Conservation (phyloP, 345 rosid species). For the Adansonia digitata region DNA sequence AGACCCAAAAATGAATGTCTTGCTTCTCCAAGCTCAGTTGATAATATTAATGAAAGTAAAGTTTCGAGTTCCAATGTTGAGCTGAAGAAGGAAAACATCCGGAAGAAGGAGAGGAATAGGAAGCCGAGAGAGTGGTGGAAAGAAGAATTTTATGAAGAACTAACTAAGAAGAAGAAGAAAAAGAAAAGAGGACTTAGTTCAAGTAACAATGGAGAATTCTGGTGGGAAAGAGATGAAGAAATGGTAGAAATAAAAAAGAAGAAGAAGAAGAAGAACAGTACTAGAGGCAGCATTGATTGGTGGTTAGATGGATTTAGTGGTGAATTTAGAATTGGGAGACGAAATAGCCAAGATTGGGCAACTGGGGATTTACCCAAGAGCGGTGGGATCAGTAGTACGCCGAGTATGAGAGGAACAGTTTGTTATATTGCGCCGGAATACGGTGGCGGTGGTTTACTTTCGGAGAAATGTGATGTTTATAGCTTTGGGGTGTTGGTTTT, state of each 20-base stretch:
- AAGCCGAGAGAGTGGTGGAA: slow-evolving; percentile 88
- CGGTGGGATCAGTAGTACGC: slow-evolving; percentile 74
- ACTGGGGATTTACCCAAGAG: slow-evolving; percentile 60
- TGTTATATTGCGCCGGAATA: slow-evolving; percentile 82
- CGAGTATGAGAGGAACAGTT: slow-evolving; percentile 84
- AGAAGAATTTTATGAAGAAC: slow-evolving; percentile 75
- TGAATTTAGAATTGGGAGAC: slow-evolving; percentile 37
- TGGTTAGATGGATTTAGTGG: slow-evolving; percentile 71
- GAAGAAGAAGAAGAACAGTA: slow-evolving; percentile 42
- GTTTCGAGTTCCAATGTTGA: slow-evolving; percentile 28
- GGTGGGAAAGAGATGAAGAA: slow-evolving; percentile 62
- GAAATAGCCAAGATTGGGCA: slow-evolving; percentile 56
- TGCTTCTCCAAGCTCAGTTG: slow-evolving; percentile 28
- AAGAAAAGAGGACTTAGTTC: slow-evolving; percentile 39
- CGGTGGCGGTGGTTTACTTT: slow-evolving; percentile 59
- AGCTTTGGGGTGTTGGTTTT: slow-evolving; percentile 71
- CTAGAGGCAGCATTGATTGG: slow-evolving; percentile 62
- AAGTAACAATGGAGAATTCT: slow-evolving; percentile 40
- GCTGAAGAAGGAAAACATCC: slow-evolving; percentile 35
- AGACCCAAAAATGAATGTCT: slow-evolving; percentile 46
- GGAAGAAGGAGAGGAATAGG: slow-evolving; percentile 45
- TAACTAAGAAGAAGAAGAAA: slow-evolving; percentile 54
- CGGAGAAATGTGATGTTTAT: slow-evolving; percentile 73
- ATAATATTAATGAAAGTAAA: slow-evolving; percentile 8
- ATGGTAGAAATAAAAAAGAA: slow-evolving; percentile 36